Base-by-base conservation (phyloP, 1,284 basidiomycete genomes). In the Boletus sp. region DNA sequence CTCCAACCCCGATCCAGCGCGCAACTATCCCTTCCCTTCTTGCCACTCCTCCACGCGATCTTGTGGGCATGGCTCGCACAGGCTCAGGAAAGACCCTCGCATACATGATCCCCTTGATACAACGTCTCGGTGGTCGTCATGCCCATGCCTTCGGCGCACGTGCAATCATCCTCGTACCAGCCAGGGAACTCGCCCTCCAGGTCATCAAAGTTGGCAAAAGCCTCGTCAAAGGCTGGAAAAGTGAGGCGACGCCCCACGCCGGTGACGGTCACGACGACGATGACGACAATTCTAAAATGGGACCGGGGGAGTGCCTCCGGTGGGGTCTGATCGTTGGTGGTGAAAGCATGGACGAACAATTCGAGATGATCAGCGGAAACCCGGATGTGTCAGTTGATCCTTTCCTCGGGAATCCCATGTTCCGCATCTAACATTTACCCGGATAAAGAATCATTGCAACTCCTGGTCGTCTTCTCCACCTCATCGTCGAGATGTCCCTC, bases 71-170 rank as follows among this genome's bases (percentile, higher is more conserved):
- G 97, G 96, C 97, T 24, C 83, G 97, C 20, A 99, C 97, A 1
- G 97, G 97, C 57, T 98, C 96, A 1, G 97, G 97, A 61, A 99
- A 99, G 77, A 98, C 96, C 15, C 83, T 99, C 31, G 96, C 96
- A 39, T 99, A 97, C 74, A 85, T 99, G 79, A 81, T 99, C 22
- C 97, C 97, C 47, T 82, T 99, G 15, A 80, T 98, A 0, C 92
- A 97, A 62, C 83, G 92, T 29, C 83, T 99, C 12, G 87, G 91
- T 27, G 92, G 92, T 18, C 79, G 86, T 18, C 95, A 97, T 72
- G 84, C 88, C 5, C 83, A 85, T 13, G 77, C 85, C 0, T 94
- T 95, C 64, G 96, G 96, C 47, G 88, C 93, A 18, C 84, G 95
- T 51, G 92, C 92, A 18, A 76, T 99, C 46, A 92, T 99, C 55